Conservation (phyloP, 352 stramenopile species). For the Pythium pyrilobum region DNA sequence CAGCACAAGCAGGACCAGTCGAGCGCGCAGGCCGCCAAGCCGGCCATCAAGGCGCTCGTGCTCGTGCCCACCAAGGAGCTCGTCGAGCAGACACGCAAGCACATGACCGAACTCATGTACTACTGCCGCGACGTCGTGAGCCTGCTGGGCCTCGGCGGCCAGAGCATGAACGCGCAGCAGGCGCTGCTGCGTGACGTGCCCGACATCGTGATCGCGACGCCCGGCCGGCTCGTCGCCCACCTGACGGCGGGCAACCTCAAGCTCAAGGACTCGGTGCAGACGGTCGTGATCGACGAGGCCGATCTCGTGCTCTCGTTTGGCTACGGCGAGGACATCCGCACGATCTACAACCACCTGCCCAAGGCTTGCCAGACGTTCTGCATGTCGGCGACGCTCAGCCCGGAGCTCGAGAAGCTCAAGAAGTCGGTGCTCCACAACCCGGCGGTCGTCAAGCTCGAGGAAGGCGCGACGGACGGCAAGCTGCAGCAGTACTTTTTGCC, state of each 20-base stretch:
- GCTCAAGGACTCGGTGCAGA: constrained; percentile 91
- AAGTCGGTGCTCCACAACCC: constrained; percentile 96
- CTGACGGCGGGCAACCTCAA: constrained; percentile 74
- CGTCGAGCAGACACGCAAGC: constrained; percentile 91
- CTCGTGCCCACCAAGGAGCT: constrained; percentile 97
- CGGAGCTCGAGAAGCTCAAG: constrained; percentile 96
- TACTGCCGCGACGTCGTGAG: constrained; percentile 95
- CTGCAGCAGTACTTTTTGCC: constrained; percentile 96
- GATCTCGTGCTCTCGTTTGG: constrained; percentile 98
- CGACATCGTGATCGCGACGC: constrained; percentile 94
- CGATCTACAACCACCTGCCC: constrained; percentile 93
- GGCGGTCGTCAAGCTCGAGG: constrained; percentile 96
- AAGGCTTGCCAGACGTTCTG: constrained; percentile 98
- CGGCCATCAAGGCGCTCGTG: constrained; percentile 84
- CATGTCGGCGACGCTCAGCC: constrained; percentile 97
- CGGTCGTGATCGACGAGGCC: constrained; percentile 97
- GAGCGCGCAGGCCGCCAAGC: constrained; percentile 23
- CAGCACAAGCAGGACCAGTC: constrained; percentile 67
- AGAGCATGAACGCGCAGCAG: constrained; percentile 89
- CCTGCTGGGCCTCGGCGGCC: constrained; percentile 85
- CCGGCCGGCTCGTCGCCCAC: constrained; percentile 90
- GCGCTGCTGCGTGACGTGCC: constrained; percentile 80
- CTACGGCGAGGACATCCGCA: constrained; percentile 91
- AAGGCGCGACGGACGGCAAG: constrained; percentile 84
- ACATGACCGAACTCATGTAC: constrained; percentile 93